Evolutionary conservation across 2,329 filamentous ascomycete genomes (phyloP), one percentile per base, ranked within the genome.

Genomic region (Leptoxyphium fumago): DNA sequence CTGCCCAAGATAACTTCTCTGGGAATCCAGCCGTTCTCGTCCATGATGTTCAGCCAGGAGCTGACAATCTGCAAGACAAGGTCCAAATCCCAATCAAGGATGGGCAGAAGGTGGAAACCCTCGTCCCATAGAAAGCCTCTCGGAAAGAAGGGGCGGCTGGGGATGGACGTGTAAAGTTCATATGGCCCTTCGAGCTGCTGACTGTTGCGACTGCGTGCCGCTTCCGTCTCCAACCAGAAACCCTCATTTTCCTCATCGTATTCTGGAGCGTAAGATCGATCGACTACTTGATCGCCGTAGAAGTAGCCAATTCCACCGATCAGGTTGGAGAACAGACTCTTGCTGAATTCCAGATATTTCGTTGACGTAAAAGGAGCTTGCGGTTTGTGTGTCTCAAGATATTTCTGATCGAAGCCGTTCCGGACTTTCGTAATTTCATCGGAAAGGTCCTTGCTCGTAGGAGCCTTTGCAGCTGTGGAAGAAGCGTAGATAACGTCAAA

Each of bases 101-200:
- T 80, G 1, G 88, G 88, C 40, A 94, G 70, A 30, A 98, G 70
- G 58, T 98, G 91, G 65, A 96, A 98, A 0, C 91, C 91, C 62
- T 98, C 91, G 55, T 98, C 91, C 91, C 91, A 98, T 3, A 96
- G 72, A 61, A 98, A 98, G 1, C 91, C 91, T 48, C 91, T 76
- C 1, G 91, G 91, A 65, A 98, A 98, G 69, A 98, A 98, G 0
- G 91, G 84, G 4, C 91, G 74, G 8, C 89, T 96, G 0, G 91
- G 91, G 45, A 96, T 81, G 55, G 80, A 85, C 6, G 88, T 93
- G 61, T 88, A 96, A 2, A 98, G 75, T 61, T 94, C 85, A 44
- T 81, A 84, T 1, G 89, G 86, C 0, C 85, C 85, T 57, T 93
- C 87, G 0, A 81, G 64, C 47, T 77, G 70, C 50, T 87, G 79